A percentile compares a stretch with the other conserved stretches of the same genome.
phyloP scores from a whole-genome alignment of 1,139 yeast genomes.

The Debaryomycetaceae sp. region DNA sequence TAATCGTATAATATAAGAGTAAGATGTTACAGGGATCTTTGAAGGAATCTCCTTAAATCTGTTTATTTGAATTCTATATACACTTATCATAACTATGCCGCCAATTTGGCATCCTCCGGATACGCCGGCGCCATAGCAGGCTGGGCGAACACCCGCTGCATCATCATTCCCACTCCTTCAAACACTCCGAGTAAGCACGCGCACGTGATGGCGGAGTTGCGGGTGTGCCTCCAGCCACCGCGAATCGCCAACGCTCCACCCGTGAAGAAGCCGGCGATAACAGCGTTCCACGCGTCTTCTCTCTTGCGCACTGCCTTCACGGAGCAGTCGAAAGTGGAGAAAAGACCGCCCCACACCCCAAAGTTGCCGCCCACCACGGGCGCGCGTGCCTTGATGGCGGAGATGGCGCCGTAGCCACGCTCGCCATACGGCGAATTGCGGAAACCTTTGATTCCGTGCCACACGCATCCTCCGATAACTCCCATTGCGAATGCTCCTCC shows the following conservation, averaged over 20 bases:
- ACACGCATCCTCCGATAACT: slow-evolving; percentile 91
- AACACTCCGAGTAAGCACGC: slow-evolving; percentile 93
- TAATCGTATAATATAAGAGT: too few relatives aligned
- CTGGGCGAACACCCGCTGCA: slow-evolving; percentile 85
- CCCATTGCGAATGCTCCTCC: slow-evolving; percentile 99
- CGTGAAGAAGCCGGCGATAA: slow-evolving; percentile 94
- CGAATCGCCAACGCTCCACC: slow-evolving; percentile 98
- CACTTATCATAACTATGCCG: slow-evolving; percentile 21
- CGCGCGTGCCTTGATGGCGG: slow-evolving; percentile 91
- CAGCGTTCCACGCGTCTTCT: slow-evolving; percentile 98
- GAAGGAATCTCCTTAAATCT: too few relatives aligned
- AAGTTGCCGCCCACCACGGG: slow-evolving; percentile 99
- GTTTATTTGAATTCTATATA: neutral
- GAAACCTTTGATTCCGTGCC: slow-evolving; percentile 99
- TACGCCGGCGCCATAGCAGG: slow-evolving; percentile 73
- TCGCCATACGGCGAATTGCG: slow-evolving; percentile 97
- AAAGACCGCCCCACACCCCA: slow-evolving; percentile 99
- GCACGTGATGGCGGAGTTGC: slow-evolving; percentile 96
- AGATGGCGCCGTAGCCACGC: slow-evolving; percentile 77
- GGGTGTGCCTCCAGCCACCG: slow-evolving; percentile 97
- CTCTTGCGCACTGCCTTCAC: slow-evolving; percentile 93
- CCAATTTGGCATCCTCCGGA: slow-evolving; percentile 49
- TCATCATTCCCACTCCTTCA: slow-evolving; percentile 97
- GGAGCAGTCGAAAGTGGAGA: slow-evolving; percentile 90
- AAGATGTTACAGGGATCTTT: too few relatives aligned